A percentile compares a stretch with the other conserved stretches of the same genome.
Evolutionary conservation across 768 basidiomycete species (phyloP).

Genomic region (Agaricus sinodeliciosus): DNA sequence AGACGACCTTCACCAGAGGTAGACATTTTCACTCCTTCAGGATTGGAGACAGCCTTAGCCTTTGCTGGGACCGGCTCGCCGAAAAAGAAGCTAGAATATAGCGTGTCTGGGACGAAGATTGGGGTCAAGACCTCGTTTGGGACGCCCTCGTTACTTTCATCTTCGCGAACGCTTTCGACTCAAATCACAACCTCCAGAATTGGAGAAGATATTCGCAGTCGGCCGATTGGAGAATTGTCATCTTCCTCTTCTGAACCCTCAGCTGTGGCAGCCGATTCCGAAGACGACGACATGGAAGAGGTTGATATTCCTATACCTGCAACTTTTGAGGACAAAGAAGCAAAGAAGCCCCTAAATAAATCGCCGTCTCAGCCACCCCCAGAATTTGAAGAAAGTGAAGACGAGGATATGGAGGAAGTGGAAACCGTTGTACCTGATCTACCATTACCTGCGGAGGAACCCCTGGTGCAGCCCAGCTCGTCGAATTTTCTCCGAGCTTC

Average conservation of each 20-base stretch:
- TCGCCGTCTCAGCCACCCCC: neutral
- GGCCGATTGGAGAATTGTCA: neutral
- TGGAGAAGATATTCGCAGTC: neutral
- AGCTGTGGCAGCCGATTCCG: conserved; percentile 7
- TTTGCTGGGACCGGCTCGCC: conserved; percentile 53
- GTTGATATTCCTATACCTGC: conserved; percentile 13
- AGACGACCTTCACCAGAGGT: conserved; percentile 13
- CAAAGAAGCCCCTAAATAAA: neutral
- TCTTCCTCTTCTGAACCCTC: neutral
- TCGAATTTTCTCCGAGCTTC: neutral
- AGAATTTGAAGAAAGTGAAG: conserved; percentile 10
- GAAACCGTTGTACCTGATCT: neutral
- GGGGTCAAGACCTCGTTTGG: conserved; percentile 18
- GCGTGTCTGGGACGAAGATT: neutral
- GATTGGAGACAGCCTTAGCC: conserved; percentile 61
- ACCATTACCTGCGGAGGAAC: neutral
- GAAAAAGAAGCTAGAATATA: conserved; percentile 4
- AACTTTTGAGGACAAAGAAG: neutral
- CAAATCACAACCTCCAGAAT: neutral
- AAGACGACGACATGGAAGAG: conserved; percentile 31
- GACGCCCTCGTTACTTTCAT: conserved; percentile 21
- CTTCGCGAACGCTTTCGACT: conserved; percentile 7
- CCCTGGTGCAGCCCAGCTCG: neutral
- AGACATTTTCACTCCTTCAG: conserved; percentile 33
- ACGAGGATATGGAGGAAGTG: conserved; percentile 39